Percentiles rank a stretch among this genome's conserved stretches.
These are phyloP conservation scores for Curvularia verruculosa DNA, from an alignment of 2,329 filamentous ascomycete genomes.

Conservation along the genomic window DNA sequence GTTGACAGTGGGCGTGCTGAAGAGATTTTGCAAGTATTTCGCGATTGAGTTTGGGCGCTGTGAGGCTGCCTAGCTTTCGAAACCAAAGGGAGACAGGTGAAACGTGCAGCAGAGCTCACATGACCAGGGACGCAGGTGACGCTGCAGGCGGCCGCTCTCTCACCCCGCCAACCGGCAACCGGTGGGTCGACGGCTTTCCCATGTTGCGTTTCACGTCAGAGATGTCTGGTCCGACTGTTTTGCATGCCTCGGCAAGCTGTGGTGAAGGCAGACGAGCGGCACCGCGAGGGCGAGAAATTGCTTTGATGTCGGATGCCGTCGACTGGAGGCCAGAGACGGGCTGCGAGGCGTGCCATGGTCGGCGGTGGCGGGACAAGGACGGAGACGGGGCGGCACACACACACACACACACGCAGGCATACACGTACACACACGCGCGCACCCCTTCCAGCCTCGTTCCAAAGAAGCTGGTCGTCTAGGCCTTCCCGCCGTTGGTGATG, in stretches of 20 bases:
- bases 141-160: slow-evolving; percentile 21
- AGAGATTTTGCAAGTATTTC: slow-evolving; percentile 12
- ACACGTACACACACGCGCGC: too few species aligned
- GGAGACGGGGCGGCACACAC: slow-evolving; percentile 2
- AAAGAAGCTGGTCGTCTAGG: slow-evolving; percentile 23
- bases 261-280: slow-evolving; percentile 4
- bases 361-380: slow-evolving; percentile 8
- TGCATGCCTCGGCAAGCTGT: slow-evolving; percentile 17
- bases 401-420: too few species aligned
- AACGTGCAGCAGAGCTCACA: slow-evolving; percentile 22
- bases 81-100: slow-evolving; percentile 23
- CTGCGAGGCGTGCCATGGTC: not conserved
- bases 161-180: slow-evolving; percentile 27
- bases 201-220: slow-evolving; percentile 26
- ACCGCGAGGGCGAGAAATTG: not conserved
- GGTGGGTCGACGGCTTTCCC: slow-evolving; percentile 22
- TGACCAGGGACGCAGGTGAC: slow-evolving; percentile 20
- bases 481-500: slow-evolving; percentile 21
- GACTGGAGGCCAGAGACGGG: not conserved
- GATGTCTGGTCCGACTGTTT: slow-evolving; percentile 20
- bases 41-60: slow-evolving; percentile 10
- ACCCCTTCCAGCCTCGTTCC: slow-evolving; percentile 13
- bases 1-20: slow-evolving; percentile 8
- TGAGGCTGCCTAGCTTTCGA: slow-evolving; percentile 14
- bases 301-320: slow-evolving; percentile 5